These are phyloP conservation scores for Colletotrichum ledebouriae DNA, from an alignment of 2,329 filamentous ascomycete species.

Conservation along the genomic window DNA sequence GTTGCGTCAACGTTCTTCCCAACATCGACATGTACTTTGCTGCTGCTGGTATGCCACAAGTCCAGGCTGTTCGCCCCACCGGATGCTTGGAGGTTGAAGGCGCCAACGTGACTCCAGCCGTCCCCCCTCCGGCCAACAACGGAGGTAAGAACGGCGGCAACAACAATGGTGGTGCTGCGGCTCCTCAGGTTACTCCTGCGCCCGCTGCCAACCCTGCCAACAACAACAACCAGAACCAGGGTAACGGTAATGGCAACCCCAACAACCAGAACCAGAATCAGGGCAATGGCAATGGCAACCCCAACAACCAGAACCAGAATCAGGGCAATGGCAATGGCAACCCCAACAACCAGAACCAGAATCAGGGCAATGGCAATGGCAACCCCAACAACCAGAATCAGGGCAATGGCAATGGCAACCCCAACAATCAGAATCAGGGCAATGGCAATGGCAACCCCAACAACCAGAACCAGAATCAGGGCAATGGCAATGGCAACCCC, in stretches of 20 bases:
- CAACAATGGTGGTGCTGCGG: neutral
- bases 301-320: slow-evolving; percentile 6
- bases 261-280: slow-evolving; percentile 5
- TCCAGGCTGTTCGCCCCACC: slow-evolving; percentile 41
- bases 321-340: no score
- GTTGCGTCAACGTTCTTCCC: slow-evolving; percentile 45
- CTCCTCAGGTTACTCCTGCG: slow-evolving; percentile 15
- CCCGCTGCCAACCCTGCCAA: slow-evolving; percentile 5
- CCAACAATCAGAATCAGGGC: no score
- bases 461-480: slow-evolving; percentile 10
- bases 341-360: no score
- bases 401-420: no score
- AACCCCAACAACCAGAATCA: no score
- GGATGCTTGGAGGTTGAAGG: slow-evolving; percentile 44
- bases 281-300: neutral
- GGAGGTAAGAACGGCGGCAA: neutral
- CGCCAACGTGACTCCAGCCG: slow-evolving; percentile 29
- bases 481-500: neutral
- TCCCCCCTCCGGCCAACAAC: slow-evolving; percentile 8
- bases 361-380: no score
- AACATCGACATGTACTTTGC: slow-evolving; percentile 46
- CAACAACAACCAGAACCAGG: slow-evolving; percentile 10
- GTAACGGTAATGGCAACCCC: neutral
- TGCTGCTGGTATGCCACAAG: slow-evolving; percentile 40
- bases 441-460: no score